phyloP scores from a whole-genome alignment of 2,329 filamentous ascomycete genomes.

The Podosphaera aphanis region DNA sequence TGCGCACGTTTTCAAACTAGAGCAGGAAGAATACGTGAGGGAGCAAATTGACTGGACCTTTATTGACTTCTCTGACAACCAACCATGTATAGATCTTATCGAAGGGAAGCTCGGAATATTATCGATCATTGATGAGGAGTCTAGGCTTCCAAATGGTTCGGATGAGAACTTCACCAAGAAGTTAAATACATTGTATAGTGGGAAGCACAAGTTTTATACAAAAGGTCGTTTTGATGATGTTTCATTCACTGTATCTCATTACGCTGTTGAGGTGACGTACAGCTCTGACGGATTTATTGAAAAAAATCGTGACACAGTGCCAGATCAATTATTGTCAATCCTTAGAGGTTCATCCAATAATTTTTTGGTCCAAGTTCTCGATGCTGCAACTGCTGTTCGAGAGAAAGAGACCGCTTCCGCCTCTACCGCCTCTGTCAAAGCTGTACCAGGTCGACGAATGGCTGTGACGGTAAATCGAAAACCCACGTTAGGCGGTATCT shows the following conservation, averaged over 20 bases:
- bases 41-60: slow-evolving; percentile 99
- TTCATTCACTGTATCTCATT: slow-evolving; percentile 93
- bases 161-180: slow-evolving; percentile 95
- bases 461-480: slow-evolving; percentile 87
- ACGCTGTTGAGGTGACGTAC: slow-evolving; percentile 92
- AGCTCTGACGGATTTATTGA: slow-evolving; percentile 98
- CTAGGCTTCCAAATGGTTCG: slow-evolving; percentile 83
- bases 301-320: slow-evolving; percentile 96
- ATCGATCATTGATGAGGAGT: slow-evolving; percentile 86
- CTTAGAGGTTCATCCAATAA: slow-evolving; percentile 61
- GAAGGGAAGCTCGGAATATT: slow-evolving; percentile 90
- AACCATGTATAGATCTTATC: slow-evolving; percentile 95
- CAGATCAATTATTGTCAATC: slow-evolving; percentile 92
- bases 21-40: slow-evolving; percentile 89
- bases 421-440: slow-evolving; percentile 44
- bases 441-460: slow-evolving; percentile 61
- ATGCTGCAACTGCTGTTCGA: slow-evolving; percentile 63
- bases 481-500: slow-evolving; percentile 90
- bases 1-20: slow-evolving; percentile 94
- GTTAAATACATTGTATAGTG: slow-evolving; percentile 79
- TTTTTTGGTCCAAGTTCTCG: slow-evolving; percentile 67
- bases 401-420: slow-evolving; percentile 61
- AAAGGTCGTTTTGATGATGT: slow-evolving; percentile 96
- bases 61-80: slow-evolving; percentile 97
- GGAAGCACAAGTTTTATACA: slow-evolving; percentile 95